Percentiles rank a stretch among this genome's conserved stretches.
These are phyloP conservation scores for Lachnellula subtilissima DNA, from an alignment of 2,329 filamentous ascomycete genomes.

Conservation along the genomic window DNA sequence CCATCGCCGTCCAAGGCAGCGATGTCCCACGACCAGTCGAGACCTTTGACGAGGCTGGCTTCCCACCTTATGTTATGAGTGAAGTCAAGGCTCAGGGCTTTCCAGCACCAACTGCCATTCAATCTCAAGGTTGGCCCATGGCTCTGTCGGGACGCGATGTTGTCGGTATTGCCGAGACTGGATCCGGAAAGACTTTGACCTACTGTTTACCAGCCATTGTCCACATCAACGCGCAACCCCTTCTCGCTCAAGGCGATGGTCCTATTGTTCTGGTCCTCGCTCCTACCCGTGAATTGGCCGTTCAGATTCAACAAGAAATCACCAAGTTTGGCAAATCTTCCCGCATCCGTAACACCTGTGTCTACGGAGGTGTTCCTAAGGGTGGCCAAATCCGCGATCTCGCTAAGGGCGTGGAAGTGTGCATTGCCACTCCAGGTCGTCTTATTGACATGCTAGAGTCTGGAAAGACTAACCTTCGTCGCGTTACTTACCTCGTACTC, in stretches of 20 bases:
- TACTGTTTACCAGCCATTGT: constrained; percentile 98
- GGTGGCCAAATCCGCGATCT: constrained; percentile 95
- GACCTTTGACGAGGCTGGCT: constrained; percentile 95
- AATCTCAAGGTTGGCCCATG: constrained; percentile 99
- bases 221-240: constrained; percentile 98
- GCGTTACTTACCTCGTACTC: constrained; percentile 95
- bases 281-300: constrained; percentile 93
- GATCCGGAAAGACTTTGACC: constrained; percentile 97
- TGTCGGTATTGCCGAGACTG: constrained; percentile 98
- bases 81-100: constrained; percentile 99
- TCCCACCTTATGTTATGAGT: constrained; percentile 94
- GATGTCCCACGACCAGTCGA: constrained; percentile 91
- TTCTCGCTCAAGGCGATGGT: constrained; percentile 89
- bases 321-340: constrained; percentile 98
- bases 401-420: constrained; percentile 91
- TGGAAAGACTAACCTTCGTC: constrained; percentile 95
- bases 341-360: constrained; percentile 95
- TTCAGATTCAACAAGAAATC: constrained; percentile 98
- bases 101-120: constrained; percentile 86
- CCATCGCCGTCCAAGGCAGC: constrained; percentile 75
- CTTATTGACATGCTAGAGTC: constrained; percentile 98
- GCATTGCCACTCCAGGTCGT: constrained; percentile 96
- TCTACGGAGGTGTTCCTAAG: constrained; percentile 98
- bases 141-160: constrained; percentile 96
- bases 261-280: constrained; percentile 95